phyloP scores from a whole-genome alignment of 2,329 filamentous ascomycete species.

The Thielaviopsis ethacetica region DNA sequence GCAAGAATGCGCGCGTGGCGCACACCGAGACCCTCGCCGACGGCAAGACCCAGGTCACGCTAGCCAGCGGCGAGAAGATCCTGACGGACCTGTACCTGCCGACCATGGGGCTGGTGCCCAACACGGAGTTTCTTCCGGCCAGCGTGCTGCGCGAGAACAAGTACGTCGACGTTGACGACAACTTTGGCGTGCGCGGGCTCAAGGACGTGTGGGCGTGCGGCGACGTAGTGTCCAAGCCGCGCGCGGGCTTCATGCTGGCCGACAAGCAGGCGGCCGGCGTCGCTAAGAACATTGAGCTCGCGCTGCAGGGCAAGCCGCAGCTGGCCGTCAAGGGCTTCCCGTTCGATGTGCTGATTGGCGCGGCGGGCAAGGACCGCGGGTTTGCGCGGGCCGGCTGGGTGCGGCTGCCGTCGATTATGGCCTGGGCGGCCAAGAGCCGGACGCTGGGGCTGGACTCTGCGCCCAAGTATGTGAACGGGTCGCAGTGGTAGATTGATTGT shows the following conservation, averaged over 20 bases:
- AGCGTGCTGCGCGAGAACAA: slow-evolving; percentile 27
- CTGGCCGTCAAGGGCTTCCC: slow-evolving; percentile 28
- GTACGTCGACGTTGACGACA: slow-evolving; percentile 34
- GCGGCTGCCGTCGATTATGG: slow-evolving; percentile 32
- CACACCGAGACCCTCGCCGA: slow-evolving; percentile 20
- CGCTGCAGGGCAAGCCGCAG: slow-evolving; percentile 28
- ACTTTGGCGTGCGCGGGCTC: slow-evolving; percentile 28
- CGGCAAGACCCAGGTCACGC: slow-evolving; percentile 31
- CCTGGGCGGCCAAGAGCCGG: slow-evolving; percentile 35
- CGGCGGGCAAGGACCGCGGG: slow-evolving; percentile 33
- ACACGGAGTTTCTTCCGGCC: slow-evolving; percentile 34
- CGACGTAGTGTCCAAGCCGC: slow-evolving; percentile 34
- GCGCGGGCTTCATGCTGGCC: slow-evolving; percentile 42
- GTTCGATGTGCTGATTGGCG: slow-evolving; percentile 31
- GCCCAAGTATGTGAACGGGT: slow-evolving; percentile 30
- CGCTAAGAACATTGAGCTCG: slow-evolving; percentile 35
- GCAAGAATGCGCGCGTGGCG: slow-evolving; percentile 25
- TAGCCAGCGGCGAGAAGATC: slow-evolving; percentile 30
- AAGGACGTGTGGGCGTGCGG: slow-evolving; percentile 36
- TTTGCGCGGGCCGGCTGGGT: slow-evolving; percentile 30
- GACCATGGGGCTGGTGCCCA: slow-evolving; percentile 37
- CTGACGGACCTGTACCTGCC: slow-evolving; percentile 40
- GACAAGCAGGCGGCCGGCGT: slow-evolving; percentile 39
- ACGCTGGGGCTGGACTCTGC: slow-evolving; percentile 30
- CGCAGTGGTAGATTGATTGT: slow-evolving; percentile 23